Conservation (phyloP, 176 grass and related monocot genomes). For the Carex kokanica region DNA sequence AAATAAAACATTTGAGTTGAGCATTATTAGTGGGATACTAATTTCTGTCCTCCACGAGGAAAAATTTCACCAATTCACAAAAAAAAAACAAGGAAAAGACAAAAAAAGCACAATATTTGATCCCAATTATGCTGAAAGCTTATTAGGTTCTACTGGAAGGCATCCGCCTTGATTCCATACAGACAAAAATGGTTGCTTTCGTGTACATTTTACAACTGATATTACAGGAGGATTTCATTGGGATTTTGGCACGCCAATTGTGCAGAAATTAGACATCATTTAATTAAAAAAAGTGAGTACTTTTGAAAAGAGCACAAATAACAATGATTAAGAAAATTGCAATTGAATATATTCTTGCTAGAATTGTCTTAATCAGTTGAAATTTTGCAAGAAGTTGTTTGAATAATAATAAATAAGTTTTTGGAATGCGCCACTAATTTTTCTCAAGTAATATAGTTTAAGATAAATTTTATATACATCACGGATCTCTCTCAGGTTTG, state of each 20-base stretch:
- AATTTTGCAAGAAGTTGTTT: background rate
- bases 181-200: background rate
- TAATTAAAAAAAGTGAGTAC: background rate
- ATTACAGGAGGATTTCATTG: background rate
- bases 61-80: background rate
- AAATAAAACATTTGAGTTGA: background rate
- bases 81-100: background rate
- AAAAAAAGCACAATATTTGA: background rate
- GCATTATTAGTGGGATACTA: background rate
- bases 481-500: background rate
- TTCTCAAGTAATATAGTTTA: background rate
- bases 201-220: background rate
- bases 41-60: background rate
- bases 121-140: background rate
- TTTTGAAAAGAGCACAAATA: background rate
- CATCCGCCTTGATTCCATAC: background rate
- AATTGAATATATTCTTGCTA: background rate
- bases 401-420: background rate
- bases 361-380: background rate
- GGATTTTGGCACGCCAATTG: background rate
- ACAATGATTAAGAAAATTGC: background rate
- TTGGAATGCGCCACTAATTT: background rate
- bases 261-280: background rate
- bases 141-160: background rate
- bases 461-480: background rate